Conservation (phyloP, 2,329 filamentous ascomycete species). For the Fusarium xyrophilum region DNA sequence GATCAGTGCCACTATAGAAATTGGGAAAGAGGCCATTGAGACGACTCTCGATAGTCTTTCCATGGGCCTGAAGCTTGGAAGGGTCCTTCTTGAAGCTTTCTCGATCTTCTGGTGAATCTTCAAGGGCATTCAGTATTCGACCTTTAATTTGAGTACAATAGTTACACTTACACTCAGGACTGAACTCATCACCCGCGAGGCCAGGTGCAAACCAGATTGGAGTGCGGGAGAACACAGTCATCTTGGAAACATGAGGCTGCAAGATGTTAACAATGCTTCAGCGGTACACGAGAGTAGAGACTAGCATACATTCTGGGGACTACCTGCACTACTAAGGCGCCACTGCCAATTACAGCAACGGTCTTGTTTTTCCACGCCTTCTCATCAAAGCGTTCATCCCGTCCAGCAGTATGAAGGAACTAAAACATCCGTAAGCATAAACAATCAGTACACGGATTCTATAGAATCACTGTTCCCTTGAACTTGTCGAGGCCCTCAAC, state of each 20-base stretch:
- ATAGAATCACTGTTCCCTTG: background rate
- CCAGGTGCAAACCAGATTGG: background rate
- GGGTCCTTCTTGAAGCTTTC: background rate
- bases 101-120: background rate
- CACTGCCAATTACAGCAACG: background rate
- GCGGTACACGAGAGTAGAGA: rapidly evolving
- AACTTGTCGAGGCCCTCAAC: background rate
- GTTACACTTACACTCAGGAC: background rate
- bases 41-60: background rate
- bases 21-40: background rate
- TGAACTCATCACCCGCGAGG: background rate
- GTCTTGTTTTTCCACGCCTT: background rate
- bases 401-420: background rate
- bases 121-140: rapidly evolving
- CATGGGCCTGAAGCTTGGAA: background rate
- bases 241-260: background rate
- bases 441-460: rapidly evolving
- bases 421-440: background rate
- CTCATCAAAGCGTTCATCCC: background rate
- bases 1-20: background rate
- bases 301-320: background rate
- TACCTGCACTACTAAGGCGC: background rate
- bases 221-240: background rate
- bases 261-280: rapidly evolving
- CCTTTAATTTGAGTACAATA: too few relatives aligned